These are phyloP conservation scores for Metahyphopichia silvanorum DNA, from an alignment of 805 yeast species.

Conservation along the genomic window DNA sequence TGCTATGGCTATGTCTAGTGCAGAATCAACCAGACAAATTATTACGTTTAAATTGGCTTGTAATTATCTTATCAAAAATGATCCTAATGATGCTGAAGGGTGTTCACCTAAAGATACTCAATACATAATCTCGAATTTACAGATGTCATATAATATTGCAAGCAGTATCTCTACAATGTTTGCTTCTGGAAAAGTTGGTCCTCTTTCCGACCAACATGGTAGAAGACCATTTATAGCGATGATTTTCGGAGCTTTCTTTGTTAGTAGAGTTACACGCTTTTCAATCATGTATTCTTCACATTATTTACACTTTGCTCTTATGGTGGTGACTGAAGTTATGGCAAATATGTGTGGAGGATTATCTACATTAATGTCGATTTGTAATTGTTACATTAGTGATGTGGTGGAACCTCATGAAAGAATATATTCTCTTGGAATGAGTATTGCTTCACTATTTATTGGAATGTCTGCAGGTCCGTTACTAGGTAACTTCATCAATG, in stretches of 20 bases:
- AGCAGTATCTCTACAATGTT: conserved; percentile 46
- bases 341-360: conserved; percentile 63
- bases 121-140: conserved; percentile 45
- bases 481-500: conserved; percentile 40
- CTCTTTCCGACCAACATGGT: conserved; percentile 38
- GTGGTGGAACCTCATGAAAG: conserved; percentile 62
- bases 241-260: conserved; percentile 12
- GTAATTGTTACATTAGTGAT: conserved; percentile 73
- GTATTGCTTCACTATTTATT: conserved; percentile 55
- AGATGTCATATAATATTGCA: conserved; percentile 40
- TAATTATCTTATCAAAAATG: conserved; percentile 13
- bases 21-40: conserved; percentile 41
- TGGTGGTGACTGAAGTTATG: conserved; percentile 44
- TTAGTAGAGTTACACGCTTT: conserved; percentile 21
- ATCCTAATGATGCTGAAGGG: conserved; percentile 4
- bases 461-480: conserved; percentile 69
- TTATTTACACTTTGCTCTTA: conserved; percentile 28
- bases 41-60: conserved; percentile 28
- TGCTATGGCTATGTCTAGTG: conserved; percentile 38
- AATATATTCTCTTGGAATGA: conserved; percentile 54
- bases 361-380: conserved; percentile 51
- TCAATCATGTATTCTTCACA: conserved; percentile 21
- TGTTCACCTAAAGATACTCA: conserved; percentile 36
- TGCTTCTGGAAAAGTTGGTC: conserved; percentile 51
- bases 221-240: conserved; percentile 24